These are phyloP conservation scores for Pleurozium schreberi DNA, from an alignment of 225 moss, liverwort and hornwort genomes.

Conservation along the genomic window DNA sequence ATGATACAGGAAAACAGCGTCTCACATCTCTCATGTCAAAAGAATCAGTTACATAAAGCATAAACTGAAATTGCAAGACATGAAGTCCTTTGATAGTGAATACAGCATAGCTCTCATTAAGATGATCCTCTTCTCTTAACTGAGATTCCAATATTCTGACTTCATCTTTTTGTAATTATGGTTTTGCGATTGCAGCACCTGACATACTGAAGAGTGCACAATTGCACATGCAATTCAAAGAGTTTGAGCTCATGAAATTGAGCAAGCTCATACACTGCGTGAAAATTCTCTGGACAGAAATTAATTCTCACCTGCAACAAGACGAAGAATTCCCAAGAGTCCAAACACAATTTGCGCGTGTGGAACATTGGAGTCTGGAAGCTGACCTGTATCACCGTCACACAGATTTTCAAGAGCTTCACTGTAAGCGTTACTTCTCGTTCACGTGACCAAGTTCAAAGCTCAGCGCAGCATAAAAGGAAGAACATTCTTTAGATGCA, in stretches of 20 bases:
- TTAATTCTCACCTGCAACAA: constrained; percentile 54
- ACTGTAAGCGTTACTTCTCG: not conserved
- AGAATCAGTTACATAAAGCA: not conserved
- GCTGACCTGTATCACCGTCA: constrained; percentile 49
- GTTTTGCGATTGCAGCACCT: not conserved
- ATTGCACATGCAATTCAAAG: not conserved
- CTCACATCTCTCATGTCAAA: not conserved
- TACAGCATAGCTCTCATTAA: not conserved
- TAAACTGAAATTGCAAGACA: not conserved
- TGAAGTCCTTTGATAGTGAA: not conserved
- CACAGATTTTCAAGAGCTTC: not conserved
- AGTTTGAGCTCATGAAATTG: not conserved
- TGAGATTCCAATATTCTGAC: not conserved
- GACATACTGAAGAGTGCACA: not conserved
- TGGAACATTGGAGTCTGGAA: constrained; percentile 48
- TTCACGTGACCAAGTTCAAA: not conserved
- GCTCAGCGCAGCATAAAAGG: not conserved
- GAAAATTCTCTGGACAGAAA: not conserved
- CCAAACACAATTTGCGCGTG: constrained; percentile 74
- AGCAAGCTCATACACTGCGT: not conserved
- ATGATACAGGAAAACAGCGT: not conserved
- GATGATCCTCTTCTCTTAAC: not conserved
- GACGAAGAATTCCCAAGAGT: constrained; percentile 70
- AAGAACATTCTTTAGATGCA: not conserved
- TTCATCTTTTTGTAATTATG: not conserved